phyloP scores from a whole-genome alignment of 805 yeast species.

The Saturnispora besseyi region DNA sequence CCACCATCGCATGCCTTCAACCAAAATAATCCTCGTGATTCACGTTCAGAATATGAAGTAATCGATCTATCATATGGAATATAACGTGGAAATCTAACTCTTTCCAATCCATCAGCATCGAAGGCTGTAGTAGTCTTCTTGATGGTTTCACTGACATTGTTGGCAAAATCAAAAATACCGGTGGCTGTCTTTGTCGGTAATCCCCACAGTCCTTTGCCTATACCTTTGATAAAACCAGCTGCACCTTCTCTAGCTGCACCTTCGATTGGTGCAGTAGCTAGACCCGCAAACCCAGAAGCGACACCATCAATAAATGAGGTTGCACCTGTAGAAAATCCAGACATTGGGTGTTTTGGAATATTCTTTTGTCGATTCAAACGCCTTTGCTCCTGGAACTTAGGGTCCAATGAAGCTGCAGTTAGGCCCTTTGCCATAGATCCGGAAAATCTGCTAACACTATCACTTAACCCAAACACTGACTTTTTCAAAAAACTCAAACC shows the following conservation, averaged over 20 bases:
- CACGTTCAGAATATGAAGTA: constrained; percentile 68
- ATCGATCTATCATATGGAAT: constrained; percentile 64
- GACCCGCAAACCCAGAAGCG: constrained; percentile 80
- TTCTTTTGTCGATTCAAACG: constrained; percentile 67
- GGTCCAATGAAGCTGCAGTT: constrained; percentile 83
- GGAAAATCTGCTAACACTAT: constrained; percentile 85
- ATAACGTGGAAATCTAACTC: constrained; percentile 75
- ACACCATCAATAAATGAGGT: constrained; percentile 80
- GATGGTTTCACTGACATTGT: constrained; percentile 89
- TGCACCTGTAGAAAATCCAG: constrained; percentile 81
- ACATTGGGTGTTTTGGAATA: constrained; percentile 74
- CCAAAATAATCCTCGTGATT: constrained; percentile 93
- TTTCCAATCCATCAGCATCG: constrained; percentile 67
- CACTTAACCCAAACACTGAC: constrained; percentile 90
- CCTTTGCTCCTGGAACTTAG: constrained; percentile 77
- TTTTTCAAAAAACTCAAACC: constrained; percentile 90
- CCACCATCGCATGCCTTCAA: constrained; percentile 80
- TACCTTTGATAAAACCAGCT: constrained; percentile 83
- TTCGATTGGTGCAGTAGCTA: constrained; percentile 83
- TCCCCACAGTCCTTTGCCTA: constrained; percentile 93
- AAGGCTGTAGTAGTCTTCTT: constrained; percentile 86
- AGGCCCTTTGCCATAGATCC: constrained; percentile 93
- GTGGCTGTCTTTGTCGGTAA: constrained; percentile 95
- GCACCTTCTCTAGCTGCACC: constrained; percentile 90
- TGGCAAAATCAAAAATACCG: constrained; percentile 87